Base-by-base conservation (phyloP, 768 basidiomycete genomes). In the Tylopilus plumbeoviolaceoides region DNA sequence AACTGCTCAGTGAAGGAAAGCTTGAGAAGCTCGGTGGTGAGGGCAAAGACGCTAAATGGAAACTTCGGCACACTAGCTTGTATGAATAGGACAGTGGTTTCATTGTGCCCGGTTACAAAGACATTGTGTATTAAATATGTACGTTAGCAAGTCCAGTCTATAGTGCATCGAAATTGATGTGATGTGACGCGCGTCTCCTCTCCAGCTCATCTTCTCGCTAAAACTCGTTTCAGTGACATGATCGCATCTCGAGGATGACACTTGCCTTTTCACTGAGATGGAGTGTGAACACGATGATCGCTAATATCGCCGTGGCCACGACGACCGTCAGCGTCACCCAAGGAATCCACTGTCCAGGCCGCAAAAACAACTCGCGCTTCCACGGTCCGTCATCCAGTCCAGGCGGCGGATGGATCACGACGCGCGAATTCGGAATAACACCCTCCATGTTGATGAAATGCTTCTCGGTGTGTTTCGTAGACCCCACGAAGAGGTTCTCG, bases 331-430 rank as follows among this genome's bases (percentile, higher is more conserved):
- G 71, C n/a, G 89, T 95, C 14, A 99, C 97, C 91, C 88, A 95
- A 2, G 93, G 92, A 55, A 98, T 93, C 94, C 95, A 99, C 63
- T 91, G 89, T 17, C 97, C 97, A 3, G 97, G 97, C 28, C 93
- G 74, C 59, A 99, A 72, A 66, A 91, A 99, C 56, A 98, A 72
- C 71, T 95, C 88, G 47, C 85, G 82, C 63, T 83, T 88, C 97
- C 97, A 99, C 23, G 65, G 30, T 7, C 68, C 60, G 14, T 78
- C 78, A 5, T 77, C 80, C 20, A 75, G 74, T 7, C 74, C 75
- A 3, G 76, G 63, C 0, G 87, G 81, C 0, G 95, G 95, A 36
- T 88, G 82, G 61, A 99, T 94, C n/a, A 98, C 87, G 14, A 99
- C 83, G 57, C 93, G 92, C 4, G 94, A 97, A 67, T 99, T 98